Conservation (phyloP, 1,139 yeast genomes). For the Candida sp. region DNA sequence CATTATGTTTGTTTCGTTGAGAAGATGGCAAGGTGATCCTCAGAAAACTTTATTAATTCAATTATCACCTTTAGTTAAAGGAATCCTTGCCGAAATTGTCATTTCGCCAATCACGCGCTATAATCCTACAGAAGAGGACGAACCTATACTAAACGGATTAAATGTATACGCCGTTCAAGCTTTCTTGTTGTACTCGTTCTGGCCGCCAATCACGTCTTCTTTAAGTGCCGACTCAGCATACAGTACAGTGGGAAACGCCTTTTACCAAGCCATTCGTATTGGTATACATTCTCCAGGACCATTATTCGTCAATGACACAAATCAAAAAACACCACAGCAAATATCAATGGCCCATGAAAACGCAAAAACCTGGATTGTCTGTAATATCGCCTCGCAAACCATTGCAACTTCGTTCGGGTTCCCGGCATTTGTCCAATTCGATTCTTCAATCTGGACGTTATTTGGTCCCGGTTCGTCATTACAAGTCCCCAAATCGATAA, state of each 20-base stretch:
- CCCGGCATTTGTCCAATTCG: constrained; percentile 88
- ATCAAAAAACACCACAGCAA: constrained; percentile 22
- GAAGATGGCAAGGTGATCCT: constrained; percentile 48
- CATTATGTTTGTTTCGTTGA: constrained; percentile 75
- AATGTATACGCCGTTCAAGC: constrained; percentile 97
- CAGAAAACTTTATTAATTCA: constrained; percentile 42
- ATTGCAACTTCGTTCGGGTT: constrained; percentile 93
- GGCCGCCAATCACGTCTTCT: constrained; percentile 97
- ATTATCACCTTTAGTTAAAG: constrained; percentile 68
- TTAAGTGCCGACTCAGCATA: constrained; percentile 94
- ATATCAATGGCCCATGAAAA: constrained; percentile 64
- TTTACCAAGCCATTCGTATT: constrained; percentile 86
- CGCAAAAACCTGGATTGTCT: constrained; percentile 87
- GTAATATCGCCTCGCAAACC: constrained; percentile 85
- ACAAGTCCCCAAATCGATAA: constrained; percentile 58
- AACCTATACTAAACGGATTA: constrained; percentile 81
- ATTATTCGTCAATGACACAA: constrained; percentile 14
- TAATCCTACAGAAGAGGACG: constrained; percentile 69
- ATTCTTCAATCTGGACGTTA: constrained; percentile 61
- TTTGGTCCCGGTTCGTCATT: constrained; percentile 36
- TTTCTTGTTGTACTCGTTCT: constrained; percentile 77
- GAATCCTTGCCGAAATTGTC: constrained; percentile 80
- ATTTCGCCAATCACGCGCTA: constrained; percentile 87
- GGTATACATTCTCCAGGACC: constrained; percentile 66
- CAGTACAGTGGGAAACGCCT: constrained; percentile 90